A percentile compares a stretch with the other conserved stretches of the same genome.
These are phyloP conservation scores for Venturia nashicola DNA, from an alignment of 2,329 filamentous ascomycete species.

Conservation along the genomic window DNA sequence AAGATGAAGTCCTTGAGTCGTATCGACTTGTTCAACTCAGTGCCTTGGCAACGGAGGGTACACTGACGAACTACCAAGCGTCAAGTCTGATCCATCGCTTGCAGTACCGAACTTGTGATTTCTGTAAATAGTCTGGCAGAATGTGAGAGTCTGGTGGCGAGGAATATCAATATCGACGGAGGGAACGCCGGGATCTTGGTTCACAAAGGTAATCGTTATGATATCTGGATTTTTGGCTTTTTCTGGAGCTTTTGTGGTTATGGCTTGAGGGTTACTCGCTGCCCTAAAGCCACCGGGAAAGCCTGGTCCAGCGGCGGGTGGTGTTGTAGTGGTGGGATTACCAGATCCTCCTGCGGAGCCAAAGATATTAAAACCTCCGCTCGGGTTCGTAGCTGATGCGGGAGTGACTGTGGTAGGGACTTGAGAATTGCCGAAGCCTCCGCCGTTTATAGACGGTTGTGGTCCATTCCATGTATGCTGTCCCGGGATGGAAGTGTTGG, in stretches of 20 bases:
- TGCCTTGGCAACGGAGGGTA: too few relatives aligned
- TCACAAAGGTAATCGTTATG: not conserved
- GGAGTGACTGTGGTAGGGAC: not conserved
- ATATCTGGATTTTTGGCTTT: not conserved
- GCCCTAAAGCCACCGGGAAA: too few relatives aligned
- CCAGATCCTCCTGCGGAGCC: not conserved
- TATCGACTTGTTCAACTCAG: too few relatives aligned
- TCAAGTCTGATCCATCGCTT: too few relatives aligned
- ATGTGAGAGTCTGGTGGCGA: not conserved
- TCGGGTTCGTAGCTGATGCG: not conserved
- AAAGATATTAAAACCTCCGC: not conserved
- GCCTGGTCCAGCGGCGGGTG: too few relatives aligned
- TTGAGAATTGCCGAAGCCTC: not conserved
- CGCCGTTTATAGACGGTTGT: not conserved
- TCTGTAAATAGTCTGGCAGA: not conserved
- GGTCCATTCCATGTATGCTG: too few relatives aligned
- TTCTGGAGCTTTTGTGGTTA: not conserved
- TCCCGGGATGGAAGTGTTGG: not conserved
- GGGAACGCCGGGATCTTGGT: not conserved
- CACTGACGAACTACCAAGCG: too few relatives aligned
- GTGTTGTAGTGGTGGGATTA: too few relatives aligned
- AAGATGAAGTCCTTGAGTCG: too few relatives aligned
- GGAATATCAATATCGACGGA: not conserved
- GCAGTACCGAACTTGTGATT: too few relatives aligned
- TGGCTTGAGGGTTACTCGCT: too few relatives aligned